Evolutionary conservation across 164 flowering plant genomes (phyloP).

Genomic region (Berberis vulgaris): DNA sequence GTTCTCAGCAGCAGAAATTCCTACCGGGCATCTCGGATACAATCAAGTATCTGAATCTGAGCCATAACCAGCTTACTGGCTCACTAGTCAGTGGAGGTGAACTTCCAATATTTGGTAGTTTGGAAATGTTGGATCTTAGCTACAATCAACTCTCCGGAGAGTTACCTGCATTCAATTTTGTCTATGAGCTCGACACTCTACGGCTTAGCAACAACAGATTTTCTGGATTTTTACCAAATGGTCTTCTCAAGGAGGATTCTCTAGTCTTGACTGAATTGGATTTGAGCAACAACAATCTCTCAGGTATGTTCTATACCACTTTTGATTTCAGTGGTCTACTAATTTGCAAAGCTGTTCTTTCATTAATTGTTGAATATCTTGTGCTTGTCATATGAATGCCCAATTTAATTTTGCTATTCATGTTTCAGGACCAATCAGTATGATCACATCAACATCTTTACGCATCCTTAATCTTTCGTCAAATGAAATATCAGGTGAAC

Average conservation of each 20-base stretch:
- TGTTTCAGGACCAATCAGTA: constrained; percentile 62
- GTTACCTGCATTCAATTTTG: constrained; percentile 78
- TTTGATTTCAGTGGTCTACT: background rate
- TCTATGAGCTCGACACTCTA: constrained; percentile 73
- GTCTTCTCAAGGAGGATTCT: constrained; percentile 72
- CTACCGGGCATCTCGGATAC: constrained; percentile 54
- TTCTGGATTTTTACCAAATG: constrained; percentile 70
- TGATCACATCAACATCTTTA: constrained; percentile 71
- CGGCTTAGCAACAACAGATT: constrained; percentile 73
- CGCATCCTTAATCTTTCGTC: constrained; percentile 68
- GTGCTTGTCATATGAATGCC: background rate
- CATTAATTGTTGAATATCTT: background rate
- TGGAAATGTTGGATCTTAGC: constrained; percentile 84
- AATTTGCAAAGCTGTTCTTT: background rate
- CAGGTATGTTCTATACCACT: constrained; percentile 39
- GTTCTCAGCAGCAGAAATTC: constrained; percentile 36
- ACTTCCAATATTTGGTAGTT: constrained; percentile 30
- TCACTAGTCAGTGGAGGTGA: constrained; percentile 35
- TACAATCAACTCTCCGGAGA: constrained; percentile 85
- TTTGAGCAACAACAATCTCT: constrained; percentile 85
- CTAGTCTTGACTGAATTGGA: constrained; percentile 68
- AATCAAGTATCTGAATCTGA: constrained; percentile 61
- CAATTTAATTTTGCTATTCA: background rate
- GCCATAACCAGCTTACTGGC: constrained; percentile 31
- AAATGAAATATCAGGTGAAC: constrained; percentile 73